Percentiles rank a stretch among this genome's conserved stretches.
These are phyloP conservation scores for Endocarpon pusillum DNA, from an alignment of 495 filamentous ascomycete species.

Conservation along the genomic window DNA sequence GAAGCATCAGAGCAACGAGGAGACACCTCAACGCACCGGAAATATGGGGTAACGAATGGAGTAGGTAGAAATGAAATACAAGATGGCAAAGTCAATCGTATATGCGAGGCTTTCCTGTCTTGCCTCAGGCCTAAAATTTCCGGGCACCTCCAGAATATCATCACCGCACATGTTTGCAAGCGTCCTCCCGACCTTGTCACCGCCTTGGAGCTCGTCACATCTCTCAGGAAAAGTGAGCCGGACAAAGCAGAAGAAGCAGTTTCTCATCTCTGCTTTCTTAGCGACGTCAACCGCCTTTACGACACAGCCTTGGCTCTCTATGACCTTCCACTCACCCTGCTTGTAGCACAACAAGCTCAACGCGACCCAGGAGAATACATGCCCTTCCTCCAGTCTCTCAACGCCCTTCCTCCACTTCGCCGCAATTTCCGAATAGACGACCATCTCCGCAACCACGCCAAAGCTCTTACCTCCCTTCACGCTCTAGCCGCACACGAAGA, in stretches of 20 bases:
- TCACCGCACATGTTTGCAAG: constrained; percentile 92
- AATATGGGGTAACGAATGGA: background rate
- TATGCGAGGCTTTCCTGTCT: constrained; percentile 72
- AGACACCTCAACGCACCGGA: constrained; percentile 5
- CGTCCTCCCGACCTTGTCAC: constrained; percentile 76
- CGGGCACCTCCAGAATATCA: constrained; percentile 73
- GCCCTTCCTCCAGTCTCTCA: constrained; percentile 76
- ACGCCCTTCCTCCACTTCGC: constrained; percentile 48
- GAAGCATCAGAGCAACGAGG: constrained; percentile 17
- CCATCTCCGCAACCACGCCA: constrained; percentile 53
- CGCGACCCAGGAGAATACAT: constrained; percentile 92
- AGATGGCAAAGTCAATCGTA: constrained; percentile 59
- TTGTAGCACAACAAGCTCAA: constrained; percentile 91
- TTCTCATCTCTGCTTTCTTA: constrained; percentile 92
- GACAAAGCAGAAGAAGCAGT: constrained; percentile 66
- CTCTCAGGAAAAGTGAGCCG: constrained; percentile 46
- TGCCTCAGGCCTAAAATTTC: constrained; percentile 42
- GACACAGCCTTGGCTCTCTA: constrained; percentile 82
- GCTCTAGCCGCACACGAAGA: constrained; percentile 54
- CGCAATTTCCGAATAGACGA: constrained; percentile 78
- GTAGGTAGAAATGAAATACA: too few species aligned
- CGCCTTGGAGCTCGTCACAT: constrained; percentile 53
- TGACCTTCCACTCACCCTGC: constrained; percentile 70
- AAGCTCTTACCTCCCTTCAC: constrained; percentile 64
- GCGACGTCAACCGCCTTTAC: constrained; percentile 84